Conservation (phyloP, 2,329 filamentous ascomycete species). For the Plenodomus biglobosus region DNA sequence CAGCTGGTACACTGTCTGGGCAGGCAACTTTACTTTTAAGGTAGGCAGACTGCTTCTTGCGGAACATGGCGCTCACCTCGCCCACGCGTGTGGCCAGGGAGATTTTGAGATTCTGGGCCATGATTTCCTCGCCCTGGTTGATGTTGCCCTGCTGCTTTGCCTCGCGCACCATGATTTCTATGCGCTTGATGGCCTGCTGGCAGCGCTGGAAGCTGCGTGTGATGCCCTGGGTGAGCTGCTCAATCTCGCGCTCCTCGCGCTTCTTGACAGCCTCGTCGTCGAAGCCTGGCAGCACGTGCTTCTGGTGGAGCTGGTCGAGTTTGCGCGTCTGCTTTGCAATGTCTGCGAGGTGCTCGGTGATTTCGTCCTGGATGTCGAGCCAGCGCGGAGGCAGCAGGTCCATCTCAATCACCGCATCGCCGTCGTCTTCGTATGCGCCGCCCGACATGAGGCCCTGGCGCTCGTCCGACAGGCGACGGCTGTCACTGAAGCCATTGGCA, state of each 20-base stretch:
- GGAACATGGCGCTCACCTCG: constrained; percentile 86
- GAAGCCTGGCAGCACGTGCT: constrained; percentile 94
- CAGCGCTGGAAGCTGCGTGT: constrained; percentile 88
- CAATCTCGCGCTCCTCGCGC: constrained; percentile 86
- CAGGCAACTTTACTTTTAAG: constrained; percentile 71
- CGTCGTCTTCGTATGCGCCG: constrained; percentile 73
- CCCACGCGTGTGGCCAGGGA: constrained; percentile 85
- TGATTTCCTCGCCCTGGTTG: constrained; percentile 82
- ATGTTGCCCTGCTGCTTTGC: constrained; percentile 71
- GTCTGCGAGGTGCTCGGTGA: constrained; percentile 76
- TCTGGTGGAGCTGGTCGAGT: constrained; percentile 91
- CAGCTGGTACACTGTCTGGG: not conserved
- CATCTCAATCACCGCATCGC: constrained; percentile 97
- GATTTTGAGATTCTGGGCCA: constrained; percentile 95
- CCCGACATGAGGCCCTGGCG: constrained; percentile 82
- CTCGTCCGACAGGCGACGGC: constrained; percentile 58
- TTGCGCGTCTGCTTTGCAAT: constrained; percentile 81
- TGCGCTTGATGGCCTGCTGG: constrained; percentile 81
- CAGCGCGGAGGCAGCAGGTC: constrained; percentile 91
- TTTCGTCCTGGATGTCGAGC: constrained; percentile 93
- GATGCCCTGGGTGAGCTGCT: constrained; percentile 84
- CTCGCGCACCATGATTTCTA: constrained; percentile 85
- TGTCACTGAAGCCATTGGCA: constrained; percentile 56
- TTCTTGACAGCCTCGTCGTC: constrained; percentile 90
- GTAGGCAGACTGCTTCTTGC: constrained; percentile 97